phyloP scores from a whole-genome alignment of 257 asterid species.

The Solanum peruvianum region DNA sequence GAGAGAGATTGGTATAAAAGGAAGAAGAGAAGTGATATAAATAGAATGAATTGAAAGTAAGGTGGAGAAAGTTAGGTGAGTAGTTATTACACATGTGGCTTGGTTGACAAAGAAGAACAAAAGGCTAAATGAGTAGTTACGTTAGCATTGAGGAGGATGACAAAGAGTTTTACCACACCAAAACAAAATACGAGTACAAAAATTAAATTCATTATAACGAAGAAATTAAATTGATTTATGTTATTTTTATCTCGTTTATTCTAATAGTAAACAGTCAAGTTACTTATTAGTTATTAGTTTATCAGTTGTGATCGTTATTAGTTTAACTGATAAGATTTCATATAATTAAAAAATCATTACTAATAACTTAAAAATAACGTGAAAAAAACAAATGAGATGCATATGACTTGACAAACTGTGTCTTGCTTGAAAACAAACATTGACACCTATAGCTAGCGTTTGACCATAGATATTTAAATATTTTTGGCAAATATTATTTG shows the following conservation, averaged over 20 bases:
- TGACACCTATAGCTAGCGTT: too few species aligned
- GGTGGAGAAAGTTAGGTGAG: background rate
- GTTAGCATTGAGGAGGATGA: background rate
- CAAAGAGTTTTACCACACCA: background rate
- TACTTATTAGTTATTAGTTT: background rate
- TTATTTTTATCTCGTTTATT: too few species aligned
- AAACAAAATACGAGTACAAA: background rate
- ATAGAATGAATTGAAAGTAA: background rate
- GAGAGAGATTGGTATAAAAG: background rate
- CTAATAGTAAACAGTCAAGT: too few species aligned
- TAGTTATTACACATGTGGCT: background rate
- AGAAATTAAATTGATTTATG: too few species aligned
- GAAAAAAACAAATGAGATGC: background rate
- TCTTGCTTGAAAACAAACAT: background rate
- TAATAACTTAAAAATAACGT: background rate
- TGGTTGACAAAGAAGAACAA: conserved; percentile 11
- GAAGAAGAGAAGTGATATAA: background rate
- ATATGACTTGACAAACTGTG: background rate
- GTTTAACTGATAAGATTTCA: too few species aligned
- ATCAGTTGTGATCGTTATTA: too few species aligned
- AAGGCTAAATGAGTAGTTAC: background rate
- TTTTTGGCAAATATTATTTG: too few species aligned
- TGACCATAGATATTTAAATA: too few species aligned
- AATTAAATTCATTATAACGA: background rate
- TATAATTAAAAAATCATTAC: too few species aligned